Base-by-base conservation (phyloP, 805 yeast species). In the Wickerhamiella lipophila region DNA sequence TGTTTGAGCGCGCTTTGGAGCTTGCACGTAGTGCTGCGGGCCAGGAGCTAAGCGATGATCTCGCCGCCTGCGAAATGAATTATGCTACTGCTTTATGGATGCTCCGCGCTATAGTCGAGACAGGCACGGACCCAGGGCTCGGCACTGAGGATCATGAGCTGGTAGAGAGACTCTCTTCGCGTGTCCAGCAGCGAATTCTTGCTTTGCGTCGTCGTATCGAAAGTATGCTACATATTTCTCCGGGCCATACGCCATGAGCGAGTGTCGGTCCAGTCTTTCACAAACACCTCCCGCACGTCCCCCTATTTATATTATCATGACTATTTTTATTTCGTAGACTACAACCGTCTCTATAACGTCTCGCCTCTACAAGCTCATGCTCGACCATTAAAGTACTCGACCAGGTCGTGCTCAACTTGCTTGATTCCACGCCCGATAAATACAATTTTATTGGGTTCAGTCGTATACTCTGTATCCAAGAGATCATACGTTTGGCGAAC, bases 31-130 rank as follows among this genome's bases (percentile, higher is more conserved):
- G 78, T 45, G 95, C 97, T 0, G 97, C 97, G 0, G 81, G 83
- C 49, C 79, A 81, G 61, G 98, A 89, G 65, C 70, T 87, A 57
- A 23, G 51, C 13, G 81, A 77, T 49, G 87, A 81, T 59, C 62
- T 83, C 46, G 68, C 70, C 16, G 83, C 82, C 6, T 88, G 96
- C 65, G 96, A 88, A 64, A 66, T 83, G 51, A 83, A 89, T 7
- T 89, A 89, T 62, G 84, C 94, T 3, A 85, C 95, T 0, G 80
- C 96, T 0, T 76, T 89, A 47, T 89, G 96, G 96, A 86, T 89
- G 96, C 69, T 89, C 59, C 94, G 86, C 60, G 86, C 95, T 0
- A 68, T 89, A 23, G 64, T 87, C 48, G 89, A 82, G 51, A 64
- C 66, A 30, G 68, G 65, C 26, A 59, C 55, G 9, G 47, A 52